Evolutionary conservation across 139 green algal genomes (phyloP), one percentile per base, ranked within the genome.

Genomic region (Picochlorum sp.): DNA sequence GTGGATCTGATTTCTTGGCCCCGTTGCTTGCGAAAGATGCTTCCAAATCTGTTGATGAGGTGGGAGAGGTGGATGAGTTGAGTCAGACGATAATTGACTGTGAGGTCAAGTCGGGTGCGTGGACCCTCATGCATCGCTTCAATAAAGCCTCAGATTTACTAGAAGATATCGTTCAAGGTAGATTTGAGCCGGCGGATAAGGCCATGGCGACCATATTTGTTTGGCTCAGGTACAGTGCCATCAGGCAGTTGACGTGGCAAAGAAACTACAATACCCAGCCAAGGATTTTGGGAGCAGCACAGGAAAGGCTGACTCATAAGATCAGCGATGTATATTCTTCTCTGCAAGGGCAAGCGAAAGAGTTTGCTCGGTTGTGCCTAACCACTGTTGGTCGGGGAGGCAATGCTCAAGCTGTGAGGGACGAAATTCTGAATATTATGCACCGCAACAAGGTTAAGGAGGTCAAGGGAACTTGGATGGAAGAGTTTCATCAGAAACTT

Each of bases 251-350:
- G 28, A 97, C 92, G 9, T 98, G 92, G 92, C 96, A 99, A 88
- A 79, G 91, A 63, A 98, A 98, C 84, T 99, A 99, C 85, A 99
- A 99, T 85, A 97, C 96, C 41, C 95, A 99, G 80, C 89, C 89
- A 8, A 83, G 89, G 65, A 90, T 94, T 65, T 77, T 96, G 62
- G 83, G 79, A 6, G 74, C 77, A n/a, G 86, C 89, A 7, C 92
- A 99, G 81, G 83, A 90, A 51, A 73, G 89, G n/a, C 79, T 99
- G 34, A 98, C 90, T 16, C 61, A 85, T 54, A 68, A 73, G 14
- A 86, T 98, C 47, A 77, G 85, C 7, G 60, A 81, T 55, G 74
- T 84, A 10, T 77, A 78, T 57, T 45, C 54, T 4, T 28, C 49
- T 18, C 72, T 71, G 2, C 41, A 57, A 2, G 84, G 87, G 1